Conservation (phyloP, 108 stramenopile species). For the Skeletonema marinoi region DNA sequence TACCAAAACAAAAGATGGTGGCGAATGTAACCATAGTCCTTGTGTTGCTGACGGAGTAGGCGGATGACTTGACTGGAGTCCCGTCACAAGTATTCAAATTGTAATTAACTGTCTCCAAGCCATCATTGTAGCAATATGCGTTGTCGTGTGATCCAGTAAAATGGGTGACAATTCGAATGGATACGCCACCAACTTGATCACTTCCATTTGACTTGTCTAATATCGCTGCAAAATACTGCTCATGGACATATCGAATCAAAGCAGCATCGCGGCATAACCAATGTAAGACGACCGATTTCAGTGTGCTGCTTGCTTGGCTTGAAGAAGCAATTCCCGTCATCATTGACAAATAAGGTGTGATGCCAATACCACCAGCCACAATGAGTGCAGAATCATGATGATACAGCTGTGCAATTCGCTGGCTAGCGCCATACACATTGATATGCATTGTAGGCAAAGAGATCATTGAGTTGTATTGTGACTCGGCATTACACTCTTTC, state of each 20-base stretch:
- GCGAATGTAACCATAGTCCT: not conserved
- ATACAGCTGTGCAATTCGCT: constrained; percentile 33
- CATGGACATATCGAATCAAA: constrained; percentile 46
- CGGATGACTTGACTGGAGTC: not conserved
- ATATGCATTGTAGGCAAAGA: constrained; percentile 34
- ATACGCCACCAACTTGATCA: not conserved
- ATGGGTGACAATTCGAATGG: constrained; percentile 1
- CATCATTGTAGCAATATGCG: not conserved
- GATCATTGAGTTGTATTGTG: not conserved
- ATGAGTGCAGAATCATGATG: constrained; percentile 51
- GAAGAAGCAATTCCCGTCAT: constrained; percentile 1
- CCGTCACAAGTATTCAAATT: not conserved
- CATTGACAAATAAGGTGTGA: constrained; percentile 63
- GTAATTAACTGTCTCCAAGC: not conserved
- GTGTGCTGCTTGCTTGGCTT: not conserved
- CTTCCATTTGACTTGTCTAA: not conserved
- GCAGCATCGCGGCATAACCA: constrained; percentile 69
- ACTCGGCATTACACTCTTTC: not conserved
- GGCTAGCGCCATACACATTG: constrained; percentile 52
- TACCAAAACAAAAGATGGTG: not conserved
- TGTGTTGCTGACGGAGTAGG: not conserved
- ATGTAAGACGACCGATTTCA: constrained; percentile 43
- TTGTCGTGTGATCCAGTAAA: constrained; percentile 6
- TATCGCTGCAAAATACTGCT: constrained; percentile 48
- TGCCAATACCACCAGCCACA: constrained; percentile 67